Conservation (phyloP, 805 yeast species). For the Ogataea parapolymorpha region DNA sequence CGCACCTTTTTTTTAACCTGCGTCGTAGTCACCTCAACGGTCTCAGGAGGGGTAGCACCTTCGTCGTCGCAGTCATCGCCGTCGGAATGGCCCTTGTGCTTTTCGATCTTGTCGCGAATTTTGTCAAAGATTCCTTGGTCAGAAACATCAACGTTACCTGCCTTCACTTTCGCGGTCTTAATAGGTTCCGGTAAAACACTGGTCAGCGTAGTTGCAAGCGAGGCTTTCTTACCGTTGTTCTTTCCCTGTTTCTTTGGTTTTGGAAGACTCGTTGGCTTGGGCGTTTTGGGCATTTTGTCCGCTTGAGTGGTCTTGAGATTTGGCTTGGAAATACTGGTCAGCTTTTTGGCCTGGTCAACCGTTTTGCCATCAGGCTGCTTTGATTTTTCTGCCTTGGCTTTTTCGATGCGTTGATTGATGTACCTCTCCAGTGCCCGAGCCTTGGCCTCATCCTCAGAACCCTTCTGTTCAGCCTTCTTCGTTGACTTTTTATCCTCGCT, state of each 20-base stretch:
- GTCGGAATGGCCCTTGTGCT: slow-evolving; percentile 1
- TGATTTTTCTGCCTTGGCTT: not conserved
- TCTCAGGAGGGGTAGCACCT: not conserved
- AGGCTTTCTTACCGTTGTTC: slow-evolving; percentile 1
- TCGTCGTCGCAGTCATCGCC: slow-evolving; percentile 15
- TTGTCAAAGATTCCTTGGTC: slow-evolving; percentile 3
- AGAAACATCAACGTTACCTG: not conserved
- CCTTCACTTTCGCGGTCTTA: not conserved
- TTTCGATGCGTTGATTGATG: slow-evolving; percentile 1
- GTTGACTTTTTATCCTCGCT: not conserved
- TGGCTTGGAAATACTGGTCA: not conserved
- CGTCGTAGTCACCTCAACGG: slow-evolving; percentile 15
- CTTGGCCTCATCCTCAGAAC: slow-evolving; percentile 7
- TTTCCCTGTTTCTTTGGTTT: slow-evolving; percentile 1
- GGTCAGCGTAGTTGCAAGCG: not conserved
- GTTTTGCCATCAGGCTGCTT: not conserved
- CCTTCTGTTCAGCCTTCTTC: not conserved
- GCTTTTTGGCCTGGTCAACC: not conserved
- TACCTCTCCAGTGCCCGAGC: slow-evolving; percentile 1
- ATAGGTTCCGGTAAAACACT: no score
- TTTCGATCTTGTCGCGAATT: slow-evolving; percentile 1
- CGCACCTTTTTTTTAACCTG: slow-evolving; percentile 9
- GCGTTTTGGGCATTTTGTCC: not conserved
- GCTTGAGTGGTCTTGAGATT: not conserved
- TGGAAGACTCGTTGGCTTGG: not conserved